These are phyloP conservation scores for Fusarium bactridioides DNA, from an alignment of 2,329 filamentous ascomycete genomes.

Conservation along the genomic window DNA sequence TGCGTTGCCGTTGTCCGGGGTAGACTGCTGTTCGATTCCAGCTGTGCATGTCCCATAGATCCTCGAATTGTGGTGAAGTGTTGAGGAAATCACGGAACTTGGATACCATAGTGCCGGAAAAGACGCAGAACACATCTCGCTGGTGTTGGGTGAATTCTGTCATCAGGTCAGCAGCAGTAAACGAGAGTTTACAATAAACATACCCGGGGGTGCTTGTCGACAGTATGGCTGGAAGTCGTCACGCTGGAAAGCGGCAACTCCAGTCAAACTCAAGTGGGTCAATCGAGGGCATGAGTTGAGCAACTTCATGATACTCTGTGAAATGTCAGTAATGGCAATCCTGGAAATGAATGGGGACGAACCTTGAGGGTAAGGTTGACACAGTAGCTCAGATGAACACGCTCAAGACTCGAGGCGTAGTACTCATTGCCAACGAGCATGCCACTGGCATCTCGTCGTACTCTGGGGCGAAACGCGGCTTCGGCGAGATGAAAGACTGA, in stretches of 20 bases:
- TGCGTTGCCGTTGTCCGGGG: constrained; percentile 3
- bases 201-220: constrained; percentile 80
- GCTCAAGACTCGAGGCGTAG: constrained; percentile 75
- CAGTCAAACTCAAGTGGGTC: constrained; percentile 93
- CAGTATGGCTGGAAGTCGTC: constrained; percentile 87
- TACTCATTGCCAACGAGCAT: constrained; percentile 60
- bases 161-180: constrained; percentile 35
- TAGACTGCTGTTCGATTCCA: constrained; percentile 17
- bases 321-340: constrained; percentile 22
- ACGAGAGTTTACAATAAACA: constrained; percentile 26
- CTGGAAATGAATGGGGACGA: constrained; percentile 46
- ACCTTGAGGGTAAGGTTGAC: constrained; percentile 83
- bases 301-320: constrained; percentile 85
- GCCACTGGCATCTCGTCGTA: constrained; percentile 58
- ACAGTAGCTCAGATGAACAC: constrained; percentile 97
- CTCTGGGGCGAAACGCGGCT: constrained; percentile 64
- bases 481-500: constrained; percentile 87
- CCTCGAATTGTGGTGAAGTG: constrained; percentile 56
- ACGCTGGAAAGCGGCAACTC: constrained; percentile 87
- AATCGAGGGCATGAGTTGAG: constrained; percentile 91
- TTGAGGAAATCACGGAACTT: constrained; percentile 83
- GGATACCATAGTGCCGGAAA: constrained; percentile 85
- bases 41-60: constrained; percentile 47
- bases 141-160: constrained; percentile 94
- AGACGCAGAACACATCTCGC: constrained; percentile 95